Evolutionary conservation across 805 yeast genomes (phyloP).

Genomic region (Ogataea nitratoaversa): DNA sequence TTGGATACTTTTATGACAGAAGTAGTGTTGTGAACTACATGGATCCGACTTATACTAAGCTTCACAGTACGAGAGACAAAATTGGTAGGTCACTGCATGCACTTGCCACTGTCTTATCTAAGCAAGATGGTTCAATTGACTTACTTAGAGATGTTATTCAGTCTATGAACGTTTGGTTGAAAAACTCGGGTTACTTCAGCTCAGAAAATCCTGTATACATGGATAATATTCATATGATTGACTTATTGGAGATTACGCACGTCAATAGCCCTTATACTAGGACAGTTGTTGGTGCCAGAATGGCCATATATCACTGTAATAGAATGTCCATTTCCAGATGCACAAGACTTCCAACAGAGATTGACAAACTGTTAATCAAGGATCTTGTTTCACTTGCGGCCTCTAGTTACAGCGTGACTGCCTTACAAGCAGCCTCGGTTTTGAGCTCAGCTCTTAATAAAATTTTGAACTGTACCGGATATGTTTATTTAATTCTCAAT

Average conservation of each 20-base stretch:
- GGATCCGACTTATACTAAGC: conserved; percentile 40
- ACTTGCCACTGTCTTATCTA: conserved; percentile 43
- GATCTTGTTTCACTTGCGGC: conserved; percentile 64
- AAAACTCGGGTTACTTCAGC: conserved; percentile 27
- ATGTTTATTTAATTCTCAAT: conserved; percentile 45
- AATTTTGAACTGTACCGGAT: conserved; percentile 50
- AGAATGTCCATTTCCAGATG: conserved; percentile 70
- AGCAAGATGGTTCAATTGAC: conserved; percentile 59
- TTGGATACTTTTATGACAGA: conserved; percentile 28
- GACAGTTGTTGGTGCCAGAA: conserved; percentile 67
- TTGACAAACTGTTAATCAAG: conserved; percentile 58
- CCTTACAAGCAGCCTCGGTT: conserved; percentile 63
- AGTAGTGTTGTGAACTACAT: conserved; percentile 20
- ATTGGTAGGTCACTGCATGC: conserved; percentile 56
- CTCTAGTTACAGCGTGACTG: conserved; percentile 67
- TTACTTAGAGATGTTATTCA: conserved; percentile 58
- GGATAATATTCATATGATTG: conserved; percentile 35
- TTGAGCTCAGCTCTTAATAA: conserved; percentile 67
- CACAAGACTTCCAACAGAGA: conserved; percentile 60
- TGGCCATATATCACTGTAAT: conserved; percentile 69
- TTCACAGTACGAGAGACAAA: conserved; percentile 58
- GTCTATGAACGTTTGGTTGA: conserved; percentile 62
- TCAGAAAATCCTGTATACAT: conserved; percentile 25
- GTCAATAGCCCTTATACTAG: conserved; percentile 71
- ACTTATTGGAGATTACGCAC: conserved; percentile 58